phyloP scores from a whole-genome alignment of 1,284 basidiomycete species.

The Ustilago bromivora region DNA sequence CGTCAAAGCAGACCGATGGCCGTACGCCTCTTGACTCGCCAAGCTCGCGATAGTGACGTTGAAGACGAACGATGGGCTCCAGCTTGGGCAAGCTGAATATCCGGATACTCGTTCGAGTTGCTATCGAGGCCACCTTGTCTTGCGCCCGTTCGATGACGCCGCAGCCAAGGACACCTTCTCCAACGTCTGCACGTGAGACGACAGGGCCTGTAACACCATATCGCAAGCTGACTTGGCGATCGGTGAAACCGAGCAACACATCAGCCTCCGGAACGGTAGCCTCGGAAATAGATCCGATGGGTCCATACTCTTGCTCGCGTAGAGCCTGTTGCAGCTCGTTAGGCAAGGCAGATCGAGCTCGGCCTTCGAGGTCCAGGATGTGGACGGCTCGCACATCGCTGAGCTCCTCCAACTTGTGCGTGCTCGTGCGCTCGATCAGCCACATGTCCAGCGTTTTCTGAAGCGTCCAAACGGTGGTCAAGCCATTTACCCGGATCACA shows the following conservation, averaged over 20 bases:
- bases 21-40: conserved; percentile 40
- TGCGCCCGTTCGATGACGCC: conserved; percentile 48
- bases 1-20: conserved; percentile 45
- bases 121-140: conserved; percentile 50
- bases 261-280: conserved; percentile 30
- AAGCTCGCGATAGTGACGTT: conserved; percentile 55
- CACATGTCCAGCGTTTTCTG: conserved; percentile 56
- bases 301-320: conserved; percentile 48
- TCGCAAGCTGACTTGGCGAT: conserved; percentile 29
- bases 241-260: conserved; percentile 42
- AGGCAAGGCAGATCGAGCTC: conserved; percentile 36
- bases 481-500: conserved; percentile 54
- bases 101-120: conserved; percentile 55
- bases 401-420: conserved; percentile 50
- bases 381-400: conserved; percentile 18
- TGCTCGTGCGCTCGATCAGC: conserved; percentile 49
- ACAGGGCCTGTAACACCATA: conserved; percentile 57
- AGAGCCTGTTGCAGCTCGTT: conserved; percentile 53
- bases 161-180: conserved; percentile 52
- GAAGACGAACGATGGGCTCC: conserved; percentile 53
- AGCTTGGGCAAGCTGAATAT: conserved; percentile 57
- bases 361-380: conserved; percentile 57
- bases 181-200: conserved; percentile 49
- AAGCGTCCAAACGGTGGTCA: conserved; percentile 62
- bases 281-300: conserved; percentile 9